phyloP scores from a whole-genome alignment of 768 basidiomycete species.

The Sistotremastrum niveocremeum region DNA sequence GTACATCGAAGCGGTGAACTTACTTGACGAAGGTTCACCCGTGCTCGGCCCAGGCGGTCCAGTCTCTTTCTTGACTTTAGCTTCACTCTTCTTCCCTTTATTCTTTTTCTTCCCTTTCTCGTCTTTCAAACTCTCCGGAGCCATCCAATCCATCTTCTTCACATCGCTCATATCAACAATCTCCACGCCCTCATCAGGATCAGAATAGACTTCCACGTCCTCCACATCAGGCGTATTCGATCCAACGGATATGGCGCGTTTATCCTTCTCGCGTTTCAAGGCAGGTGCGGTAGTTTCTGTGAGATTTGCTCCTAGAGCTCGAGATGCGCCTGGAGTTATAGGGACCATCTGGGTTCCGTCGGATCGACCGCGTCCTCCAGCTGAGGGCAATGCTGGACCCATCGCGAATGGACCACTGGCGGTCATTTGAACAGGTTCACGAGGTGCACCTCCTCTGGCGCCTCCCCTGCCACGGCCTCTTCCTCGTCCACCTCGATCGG shows the following conservation, averaged over 20 bases:
- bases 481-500: slow-evolving; percentile 36
- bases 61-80: slow-evolving; percentile 33
- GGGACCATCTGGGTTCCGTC: slow-evolving; percentile 41
- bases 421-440: slow-evolving; percentile 48
- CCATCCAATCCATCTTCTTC: slow-evolving; percentile 76
- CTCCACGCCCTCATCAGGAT: slow-evolving; percentile 78
- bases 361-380: slow-evolving; percentile 37
- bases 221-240: slow-evolving; percentile 23
- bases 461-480: slow-evolving; percentile 41
- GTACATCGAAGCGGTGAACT: too few species aligned
- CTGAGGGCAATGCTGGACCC: slow-evolving; percentile 57
- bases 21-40: too few species aligned
- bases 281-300: slow-evolving; percentile 37
- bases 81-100: slow-evolving; percentile 15
- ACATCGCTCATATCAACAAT: slow-evolving; percentile 77
- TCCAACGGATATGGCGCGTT: slow-evolving; percentile 11
- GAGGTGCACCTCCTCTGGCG: slow-evolving; percentile 28
- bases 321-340: slow-evolving; percentile 22
- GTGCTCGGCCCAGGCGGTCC: too few species aligned
- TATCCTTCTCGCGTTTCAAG: slow-evolving; percentile 27
- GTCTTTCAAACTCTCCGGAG: slow-evolving; percentile 57
- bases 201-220: slow-evolving; percentile 66
- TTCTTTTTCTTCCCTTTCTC: slow-evolving; percentile 26
- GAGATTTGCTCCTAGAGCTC: slow-evolving; percentile 33
- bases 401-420: slow-evolving; percentile 82